Conservation (phyloP, 495 filamentous ascomycete species). For the Halenospora varia region DNA sequence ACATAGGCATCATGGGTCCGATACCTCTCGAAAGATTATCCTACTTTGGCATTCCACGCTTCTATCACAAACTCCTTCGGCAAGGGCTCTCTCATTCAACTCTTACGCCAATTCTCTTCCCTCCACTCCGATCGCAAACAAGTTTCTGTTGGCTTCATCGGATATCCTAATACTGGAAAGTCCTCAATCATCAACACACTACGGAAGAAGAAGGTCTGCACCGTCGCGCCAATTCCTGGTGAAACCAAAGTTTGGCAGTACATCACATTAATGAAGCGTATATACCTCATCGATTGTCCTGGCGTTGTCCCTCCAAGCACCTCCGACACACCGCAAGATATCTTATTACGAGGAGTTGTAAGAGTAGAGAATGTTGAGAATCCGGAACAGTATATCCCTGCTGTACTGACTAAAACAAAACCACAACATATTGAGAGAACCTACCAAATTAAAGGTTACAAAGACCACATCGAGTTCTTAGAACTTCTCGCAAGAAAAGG, state of each 20-base stretch:
- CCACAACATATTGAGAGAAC: constrained; percentile 86
- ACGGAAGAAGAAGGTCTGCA: constrained; percentile 87
- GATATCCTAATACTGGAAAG: constrained; percentile 87
- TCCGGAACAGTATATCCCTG: constrained; percentile 90
- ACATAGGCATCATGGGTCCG: constrained; percentile 81
- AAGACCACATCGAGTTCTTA: constrained; percentile 74
- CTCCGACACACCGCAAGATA: constrained; percentile 77
- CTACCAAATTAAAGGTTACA: constrained; percentile 77
- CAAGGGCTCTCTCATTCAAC: constrained; percentile 73
- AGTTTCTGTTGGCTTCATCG: constrained; percentile 83
- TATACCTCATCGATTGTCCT: constrained; percentile 95
- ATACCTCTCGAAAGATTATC: constrained; percentile 75
- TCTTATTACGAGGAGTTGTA: constrained; percentile 88
- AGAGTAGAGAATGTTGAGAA: constrained; percentile 93
- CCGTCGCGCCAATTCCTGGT: constrained; percentile 91
- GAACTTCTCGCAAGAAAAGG: constrained; percentile 84
- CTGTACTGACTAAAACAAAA: constrained; percentile 74
- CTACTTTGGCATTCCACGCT: constrained; percentile 90
- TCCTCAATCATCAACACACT: constrained; percentile 92
- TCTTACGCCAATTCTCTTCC: constrained; percentile 86
- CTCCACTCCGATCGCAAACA: constrained; percentile 91
- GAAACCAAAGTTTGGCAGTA: constrained; percentile 99
- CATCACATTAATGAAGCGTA: constrained; percentile 92
- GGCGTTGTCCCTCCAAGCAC: constrained; percentile 88
- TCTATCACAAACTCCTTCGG: constrained; percentile 90